These are phyloP conservation scores for Albatrellus ellisii DNA, from an alignment of 768 basidiomycete species.

Conservation along the genomic window DNA sequence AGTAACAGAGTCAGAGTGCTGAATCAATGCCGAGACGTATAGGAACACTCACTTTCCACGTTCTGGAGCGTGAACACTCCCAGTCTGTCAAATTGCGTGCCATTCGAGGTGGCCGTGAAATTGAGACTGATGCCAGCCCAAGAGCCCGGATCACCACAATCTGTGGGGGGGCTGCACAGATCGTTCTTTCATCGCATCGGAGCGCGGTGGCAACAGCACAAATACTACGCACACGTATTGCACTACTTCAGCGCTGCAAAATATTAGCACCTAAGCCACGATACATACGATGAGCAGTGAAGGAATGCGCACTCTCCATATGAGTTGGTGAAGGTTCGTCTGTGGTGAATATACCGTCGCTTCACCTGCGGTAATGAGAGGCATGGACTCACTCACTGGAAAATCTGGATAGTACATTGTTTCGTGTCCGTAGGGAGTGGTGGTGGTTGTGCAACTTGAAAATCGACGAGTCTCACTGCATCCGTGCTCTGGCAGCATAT, in stretches of 20 bases:
- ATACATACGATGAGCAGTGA: not conserved
- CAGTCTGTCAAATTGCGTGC: slow-evolving; percentile 63
- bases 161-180: slow-evolving; percentile 46
- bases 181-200: not conserved
- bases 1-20: not conserved
- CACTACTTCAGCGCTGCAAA: slow-evolving; percentile 45
- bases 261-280: not conserved
- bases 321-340: slow-evolving; percentile 62
- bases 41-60: slow-evolving; percentile 46
- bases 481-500: no score
- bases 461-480: slow-evolving; percentile 32
- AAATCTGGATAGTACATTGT: slow-evolving; percentile 49
- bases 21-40: not conserved
- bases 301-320: slow-evolving; percentile 41
- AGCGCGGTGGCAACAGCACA: not conserved
- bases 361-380: not conserved
- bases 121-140: slow-evolving; percentile 70
- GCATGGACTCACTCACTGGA: slow-evolving; percentile 35
- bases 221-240: slow-evolving; percentile 35
- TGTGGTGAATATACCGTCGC: slow-evolving; percentile 14
- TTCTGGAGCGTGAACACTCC: slow-evolving; percentile 66
- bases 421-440: slow-evolving; percentile 46
- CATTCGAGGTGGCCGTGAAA: slow-evolving; percentile 67
- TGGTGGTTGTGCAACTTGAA: slow-evolving; percentile 66
- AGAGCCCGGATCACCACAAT: slow-evolving; percentile 55